phyloP scores from a whole-genome alignment of 2,329 filamentous ascomycete genomes.

The Stachybotrys chlorohalonatus region DNA sequence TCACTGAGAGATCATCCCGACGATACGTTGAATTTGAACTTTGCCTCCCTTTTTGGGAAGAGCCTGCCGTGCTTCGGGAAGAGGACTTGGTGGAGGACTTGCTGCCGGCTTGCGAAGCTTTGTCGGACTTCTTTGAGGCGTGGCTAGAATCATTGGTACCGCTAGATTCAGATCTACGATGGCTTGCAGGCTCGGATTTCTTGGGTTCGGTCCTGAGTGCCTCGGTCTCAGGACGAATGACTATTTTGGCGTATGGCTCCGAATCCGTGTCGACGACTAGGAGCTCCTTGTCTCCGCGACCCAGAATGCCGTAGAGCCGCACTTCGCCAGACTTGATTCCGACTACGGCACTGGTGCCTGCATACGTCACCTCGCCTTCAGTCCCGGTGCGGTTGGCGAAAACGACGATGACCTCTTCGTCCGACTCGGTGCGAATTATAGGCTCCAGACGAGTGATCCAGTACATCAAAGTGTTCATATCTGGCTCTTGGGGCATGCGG shows the following conservation, averaged over 20 bases:
- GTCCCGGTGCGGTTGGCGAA: conserved; percentile 62
- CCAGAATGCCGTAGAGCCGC: conserved; percentile 59
- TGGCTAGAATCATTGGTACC: too few species aligned
- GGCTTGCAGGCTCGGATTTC: too few species aligned
- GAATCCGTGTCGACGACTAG: conserved; percentile 56
- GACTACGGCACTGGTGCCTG: conserved; percentile 65
- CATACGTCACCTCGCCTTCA: conserved; percentile 59
- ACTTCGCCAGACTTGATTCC: conserved; percentile 57
- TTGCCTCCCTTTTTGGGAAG: too few species aligned
- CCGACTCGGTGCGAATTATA: conserved; percentile 38
- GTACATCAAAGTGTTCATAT: conserved; percentile 65
- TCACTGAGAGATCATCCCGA: neutral
- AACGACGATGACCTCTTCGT: conserved; percentile 57
- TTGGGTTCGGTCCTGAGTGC: too few species aligned
- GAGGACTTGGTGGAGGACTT: too few species aligned
- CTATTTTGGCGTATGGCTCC: conserved; percentile 35
- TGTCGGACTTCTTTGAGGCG: too few species aligned
- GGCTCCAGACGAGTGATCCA: conserved; percentile 68
- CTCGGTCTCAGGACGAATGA: conserved; percentile 12
- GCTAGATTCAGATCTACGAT: too few species aligned
- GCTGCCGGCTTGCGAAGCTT: too few species aligned
- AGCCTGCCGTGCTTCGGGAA: too few species aligned
- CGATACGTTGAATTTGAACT: neutral
- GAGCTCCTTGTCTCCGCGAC: conserved; percentile 60
- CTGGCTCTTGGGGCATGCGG: conserved; percentile 46